Evolutionary conservation across 371 early-diverging fungal genomes (phyloP).

Genomic region (Mucor piriformis): DNA sequence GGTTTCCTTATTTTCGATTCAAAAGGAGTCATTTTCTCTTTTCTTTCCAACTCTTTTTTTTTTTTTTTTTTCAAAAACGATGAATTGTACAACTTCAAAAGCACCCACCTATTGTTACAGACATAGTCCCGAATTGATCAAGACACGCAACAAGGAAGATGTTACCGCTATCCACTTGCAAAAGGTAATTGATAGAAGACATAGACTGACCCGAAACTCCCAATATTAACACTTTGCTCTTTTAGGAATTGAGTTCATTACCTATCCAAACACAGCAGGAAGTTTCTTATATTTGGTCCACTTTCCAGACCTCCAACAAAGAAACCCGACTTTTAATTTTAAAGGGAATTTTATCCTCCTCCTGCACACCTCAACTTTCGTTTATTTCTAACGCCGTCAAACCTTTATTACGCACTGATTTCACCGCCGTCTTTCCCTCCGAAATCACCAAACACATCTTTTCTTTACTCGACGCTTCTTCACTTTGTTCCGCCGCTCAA

Average conservation of each 20-base stretch:
- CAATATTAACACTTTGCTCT: too few relatives aligned
- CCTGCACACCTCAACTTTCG: constrained; percentile 60
- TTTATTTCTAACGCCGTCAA: constrained; percentile 40
- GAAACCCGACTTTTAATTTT: constrained; percentile 57
- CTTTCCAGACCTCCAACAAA: constrained; percentile 51
- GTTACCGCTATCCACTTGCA: constrained; percentile 13
- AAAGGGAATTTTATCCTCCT: constrained; percentile 55
- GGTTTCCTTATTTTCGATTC: too few relatives aligned
- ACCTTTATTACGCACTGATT: constrained; percentile 64
- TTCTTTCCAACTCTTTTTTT: neutral
- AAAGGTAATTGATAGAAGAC: constrained; percentile 4
- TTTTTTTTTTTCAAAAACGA: neutral
- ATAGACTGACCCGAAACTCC: neutral
- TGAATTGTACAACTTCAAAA: constrained; percentile 22
- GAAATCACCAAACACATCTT: constrained; percentile 84
- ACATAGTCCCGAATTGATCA: constrained; percentile 28
- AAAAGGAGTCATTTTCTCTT: neutral
- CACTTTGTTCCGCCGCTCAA: constrained; percentile 88
- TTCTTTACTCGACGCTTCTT: constrained; percentile 86
- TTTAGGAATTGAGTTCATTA: constrained; percentile 27
- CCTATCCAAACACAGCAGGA: constrained; percentile 40
- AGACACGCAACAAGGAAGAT: constrained; percentile 21
- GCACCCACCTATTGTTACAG: constrained; percentile 22
- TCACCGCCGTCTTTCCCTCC: constrained; percentile 70
- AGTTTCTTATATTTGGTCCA: constrained; percentile 56